Conservation (phyloP, 1,284 basidiomycete species). For the Microbotryum violaceum region DNA sequence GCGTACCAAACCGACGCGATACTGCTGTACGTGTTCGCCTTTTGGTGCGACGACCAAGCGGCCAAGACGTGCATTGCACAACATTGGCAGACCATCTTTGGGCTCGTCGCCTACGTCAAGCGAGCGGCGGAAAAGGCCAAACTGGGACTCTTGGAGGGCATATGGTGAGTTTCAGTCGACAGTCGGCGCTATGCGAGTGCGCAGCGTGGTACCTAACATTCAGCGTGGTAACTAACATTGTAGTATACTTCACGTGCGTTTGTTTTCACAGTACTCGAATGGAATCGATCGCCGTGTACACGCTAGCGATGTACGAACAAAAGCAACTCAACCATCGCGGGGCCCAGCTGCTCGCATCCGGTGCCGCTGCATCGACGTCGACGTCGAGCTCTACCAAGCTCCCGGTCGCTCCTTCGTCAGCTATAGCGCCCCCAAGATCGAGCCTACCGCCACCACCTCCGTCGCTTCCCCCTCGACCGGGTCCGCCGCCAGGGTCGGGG, state of each 20-base stretch:
- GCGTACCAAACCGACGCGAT: conserved; percentile 47
- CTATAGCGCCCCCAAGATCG: background rate
- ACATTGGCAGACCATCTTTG: conserved; percentile 34
- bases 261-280: conserved; percentile 9
- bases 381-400: background rate
- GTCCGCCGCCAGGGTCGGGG: conserved; percentile 6
- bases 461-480: background rate
- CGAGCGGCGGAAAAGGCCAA: conserved; percentile 25
- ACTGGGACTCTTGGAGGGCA: conserved; percentile 8
- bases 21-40: conserved; percentile 46
- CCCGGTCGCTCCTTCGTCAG: background rate
- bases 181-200: too few species aligned
- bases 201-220: too few species aligned
- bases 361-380: background rate
- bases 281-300: conserved; percentile 25
- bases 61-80: conserved; percentile 14
- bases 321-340: conserved; percentile 20
- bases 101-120: conserved; percentile 31
- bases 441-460: background rate
- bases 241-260: background rate
- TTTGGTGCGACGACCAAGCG: conserved; percentile 46
- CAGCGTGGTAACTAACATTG: too few species aligned
- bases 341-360: conserved; percentile 8
- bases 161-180: conserved; percentile 17
- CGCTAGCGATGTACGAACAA: conserved; percentile 27